phyloP scores from a whole-genome alignment of 2,329 filamentous ascomycete genomes.

The Diplocarpon mali region DNA sequence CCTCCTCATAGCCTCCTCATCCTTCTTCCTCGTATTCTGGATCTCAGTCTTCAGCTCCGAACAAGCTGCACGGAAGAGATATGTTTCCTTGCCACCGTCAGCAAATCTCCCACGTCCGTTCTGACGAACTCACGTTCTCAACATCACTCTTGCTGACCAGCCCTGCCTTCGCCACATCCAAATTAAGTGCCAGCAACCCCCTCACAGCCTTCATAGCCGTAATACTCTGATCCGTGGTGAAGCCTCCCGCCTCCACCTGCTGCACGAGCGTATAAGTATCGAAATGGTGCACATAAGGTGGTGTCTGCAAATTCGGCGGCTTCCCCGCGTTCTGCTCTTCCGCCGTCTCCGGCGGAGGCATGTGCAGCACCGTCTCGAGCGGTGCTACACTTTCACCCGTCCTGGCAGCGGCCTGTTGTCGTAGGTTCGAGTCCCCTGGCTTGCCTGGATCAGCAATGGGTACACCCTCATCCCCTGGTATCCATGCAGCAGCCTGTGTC shows the following conservation, averaged over 20 bases:
- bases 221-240: slow-evolving; percentile 62
- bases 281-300: slow-evolving; percentile 89
- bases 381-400: slow-evolving; percentile 29
- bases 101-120: not conserved
- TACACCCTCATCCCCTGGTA: slow-evolving; percentile 17
- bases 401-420: slow-evolving; percentile 24
- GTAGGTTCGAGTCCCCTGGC: not conserved
- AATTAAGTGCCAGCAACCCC: slow-evolving; percentile 62
- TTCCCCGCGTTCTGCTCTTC: slow-evolving; percentile 32
- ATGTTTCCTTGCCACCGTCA: slow-evolving; percentile 50
- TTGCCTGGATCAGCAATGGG: slow-evolving; percentile 1
- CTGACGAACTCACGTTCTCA: slow-evolving; percentile 51
- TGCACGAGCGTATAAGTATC: slow-evolving; percentile 86
- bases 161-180: slow-evolving; percentile 67
- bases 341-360: slow-evolving; percentile 33
- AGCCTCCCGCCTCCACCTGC: slow-evolving; percentile 61
- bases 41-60: slow-evolving; percentile 85
- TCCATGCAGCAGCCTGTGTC: slow-evolving; percentile 15
- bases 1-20: slow-evolving; percentile 71
- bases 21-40: slow-evolving; percentile 61
- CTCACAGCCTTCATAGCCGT: slow-evolving; percentile 90
- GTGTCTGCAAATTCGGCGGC: slow-evolving; percentile 57
- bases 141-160: slow-evolving; percentile 86
- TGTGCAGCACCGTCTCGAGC: slow-evolving; percentile 40
- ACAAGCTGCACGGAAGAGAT: slow-evolving; percentile 88